Evolutionary conservation across 352 stramenopile genomes (phyloP).

Genomic region (Globisporangium cylindrosporum): DNA sequence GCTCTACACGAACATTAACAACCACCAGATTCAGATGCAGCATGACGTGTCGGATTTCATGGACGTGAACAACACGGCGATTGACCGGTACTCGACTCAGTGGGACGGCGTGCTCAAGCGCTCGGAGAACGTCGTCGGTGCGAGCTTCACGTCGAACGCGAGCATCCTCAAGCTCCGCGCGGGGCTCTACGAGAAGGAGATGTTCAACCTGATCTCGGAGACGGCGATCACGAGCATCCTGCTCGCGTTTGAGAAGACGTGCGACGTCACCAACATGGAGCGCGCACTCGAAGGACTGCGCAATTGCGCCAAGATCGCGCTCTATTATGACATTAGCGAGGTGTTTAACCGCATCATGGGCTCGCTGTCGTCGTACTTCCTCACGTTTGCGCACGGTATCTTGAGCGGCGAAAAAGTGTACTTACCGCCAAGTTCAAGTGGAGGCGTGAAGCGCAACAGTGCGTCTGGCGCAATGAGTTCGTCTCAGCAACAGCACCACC

Average conservation of each 20-base stretch:
- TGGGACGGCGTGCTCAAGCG: constrained; percentile 87
- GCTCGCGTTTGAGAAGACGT: constrained; percentile 81
- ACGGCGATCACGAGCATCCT: constrained; percentile 78
- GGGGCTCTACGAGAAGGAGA: constrained; percentile 84
- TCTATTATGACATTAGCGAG: constrained; percentile 81
- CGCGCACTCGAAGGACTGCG: constrained; percentile 73
- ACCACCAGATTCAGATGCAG: constrained; percentile 89
- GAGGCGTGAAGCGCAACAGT: constrained; percentile 21
- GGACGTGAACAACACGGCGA: constrained; percentile 49
- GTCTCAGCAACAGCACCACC: neutral
- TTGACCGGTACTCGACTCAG: constrained; percentile 86
- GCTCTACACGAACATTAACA: constrained; percentile 79
- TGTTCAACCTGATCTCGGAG: constrained; percentile 85
- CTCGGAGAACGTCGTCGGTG: constrained; percentile 83
- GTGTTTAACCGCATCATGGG: constrained; percentile 86
- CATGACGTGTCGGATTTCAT: constrained; percentile 84
- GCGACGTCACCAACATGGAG: constrained; percentile 83
- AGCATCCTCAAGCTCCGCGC: constrained; percentile 83
- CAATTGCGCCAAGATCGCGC: constrained; percentile 82
- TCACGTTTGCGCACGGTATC: constrained; percentile 82
- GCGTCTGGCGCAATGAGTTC: neutral
- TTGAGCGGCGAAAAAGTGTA: constrained; percentile 85
- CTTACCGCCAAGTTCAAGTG: constrained; percentile 43
- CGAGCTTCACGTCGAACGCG: constrained; percentile 84
- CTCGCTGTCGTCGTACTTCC: constrained; percentile 74